Evolutionary conservation across 2,329 filamentous ascomycete species (phyloP), one percentile per base, ranked within the genome.

Genomic region (Phaeosphaeriaceae sp.): DNA sequence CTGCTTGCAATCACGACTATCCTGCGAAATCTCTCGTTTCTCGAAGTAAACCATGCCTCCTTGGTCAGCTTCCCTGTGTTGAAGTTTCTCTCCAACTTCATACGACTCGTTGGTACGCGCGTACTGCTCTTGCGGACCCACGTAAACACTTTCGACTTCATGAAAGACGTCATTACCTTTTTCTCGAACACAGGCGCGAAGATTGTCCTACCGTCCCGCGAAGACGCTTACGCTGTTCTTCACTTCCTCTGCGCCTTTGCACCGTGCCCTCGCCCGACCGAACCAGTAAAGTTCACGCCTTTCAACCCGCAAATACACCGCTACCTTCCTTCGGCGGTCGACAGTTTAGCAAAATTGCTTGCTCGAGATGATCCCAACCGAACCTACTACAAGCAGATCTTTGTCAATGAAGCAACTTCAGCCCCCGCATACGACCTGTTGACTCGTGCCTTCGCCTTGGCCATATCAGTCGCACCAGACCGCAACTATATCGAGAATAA

Each of bases 301-400:
- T 98, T 94, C 75, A 90, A 93, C 54, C 92, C 95, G 0, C 82
- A 85, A 10, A 80, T 93, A 27, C 94, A 99, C 74, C 89, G 90
- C 44, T 98, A 98, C 75, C 86, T 97, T 1, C 93, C 94, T 2
- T 88, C 92, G 40, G 95, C 95, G 1, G 87, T 98, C 19, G 95
- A 99, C 74, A 90, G 91, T 48, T 81, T 98, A 24, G 94, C 95
- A 1, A 98, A 98, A 77, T 83, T 99, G 2, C 83, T 99, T 24
- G 94, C 95, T 3, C 86, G 93, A 51, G 95, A 98, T 74, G 94
- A 98, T 67, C 94, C 95, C 0, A 99, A 99, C 70, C 84, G 95
- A 60, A 88, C 88, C 2, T 89, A 91, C 68, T 98, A 93, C 81
- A 91, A 90, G 74, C 83, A 87, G 42, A 90, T 98, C 10, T 96